phyloP scores from a whole-genome alignment of 352 stramenopile genomes.

The Phytophthora podocarpi region DNA sequence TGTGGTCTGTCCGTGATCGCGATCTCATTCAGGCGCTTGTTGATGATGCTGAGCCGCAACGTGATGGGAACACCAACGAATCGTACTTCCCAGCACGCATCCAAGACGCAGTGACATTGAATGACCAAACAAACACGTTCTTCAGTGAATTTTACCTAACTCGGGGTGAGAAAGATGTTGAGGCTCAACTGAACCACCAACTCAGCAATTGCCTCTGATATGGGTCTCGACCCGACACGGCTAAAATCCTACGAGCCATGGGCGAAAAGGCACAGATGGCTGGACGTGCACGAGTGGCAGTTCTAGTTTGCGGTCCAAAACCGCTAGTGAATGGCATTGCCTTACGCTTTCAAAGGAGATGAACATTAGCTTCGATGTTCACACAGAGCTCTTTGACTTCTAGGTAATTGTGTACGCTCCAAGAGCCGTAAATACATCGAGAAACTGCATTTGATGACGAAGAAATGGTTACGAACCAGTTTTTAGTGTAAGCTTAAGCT shows the following conservation, averaged over 20 bases:
- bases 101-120: too few relatives aligned
- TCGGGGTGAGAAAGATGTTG: slow-evolving; percentile 29
- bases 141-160: slow-evolving; percentile 46
- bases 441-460: too few relatives aligned
- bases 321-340: too few relatives aligned
- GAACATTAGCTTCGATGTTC: not conserved
- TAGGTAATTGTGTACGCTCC: too few relatives aligned
- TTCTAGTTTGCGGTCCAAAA: slow-evolving; percentile 57
- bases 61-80: slow-evolving; percentile 1
- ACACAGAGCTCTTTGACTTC: not conserved
- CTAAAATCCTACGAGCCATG: slow-evolving; percentile 24
- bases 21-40: slow-evolving; percentile 40
- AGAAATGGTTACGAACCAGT: too few relatives aligned
- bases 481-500: too few relatives aligned
- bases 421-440: too few relatives aligned
- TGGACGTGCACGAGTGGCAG: slow-evolving; percentile 36
- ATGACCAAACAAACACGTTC: slow-evolving; percentile 26
- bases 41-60: slow-evolving; percentile 3
- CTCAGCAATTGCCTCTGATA: slow-evolving; percentile 32
- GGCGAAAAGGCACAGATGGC: slow-evolving; percentile 37
- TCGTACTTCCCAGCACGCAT: slow-evolving; percentile 30
- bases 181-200: slow-evolving; percentile 29
- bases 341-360: not conserved
- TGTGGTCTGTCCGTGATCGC: slow-evolving; percentile 49
- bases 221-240: slow-evolving; percentile 34